A percentile compares a stretch with the other conserved stretches of the same genome.
phyloP scores from a whole-genome alignment of 1,284 basidiomycete genomes.

The Irpex sp. region DNA sequence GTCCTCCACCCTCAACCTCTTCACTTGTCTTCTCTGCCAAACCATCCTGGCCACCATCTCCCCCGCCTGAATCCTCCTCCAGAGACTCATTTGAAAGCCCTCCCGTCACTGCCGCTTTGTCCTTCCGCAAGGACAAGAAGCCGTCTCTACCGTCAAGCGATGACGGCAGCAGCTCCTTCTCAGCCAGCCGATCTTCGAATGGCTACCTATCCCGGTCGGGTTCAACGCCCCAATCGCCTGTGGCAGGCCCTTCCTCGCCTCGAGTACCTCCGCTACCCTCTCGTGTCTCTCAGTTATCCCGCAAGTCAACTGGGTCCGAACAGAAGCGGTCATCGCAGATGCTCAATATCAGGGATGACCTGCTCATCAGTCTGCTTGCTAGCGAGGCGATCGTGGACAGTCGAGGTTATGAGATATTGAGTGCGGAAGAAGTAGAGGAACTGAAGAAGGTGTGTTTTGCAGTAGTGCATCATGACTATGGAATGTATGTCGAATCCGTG shows the following conservation, averaged over 20 bases:
- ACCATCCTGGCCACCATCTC: conserved; percentile 45
- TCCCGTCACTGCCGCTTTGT: conserved; percentile 41
- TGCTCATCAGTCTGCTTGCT: conserved; percentile 79
- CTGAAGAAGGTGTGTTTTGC: conserved; percentile 71
- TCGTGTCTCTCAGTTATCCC: conserved; percentile 25
- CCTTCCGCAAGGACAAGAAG: conserved; percentile 49
- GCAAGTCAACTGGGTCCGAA: conserved; percentile 32
- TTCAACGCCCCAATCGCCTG: conserved; percentile 29
- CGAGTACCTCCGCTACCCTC: conserved; percentile 21
- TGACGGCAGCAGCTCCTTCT: conserved; percentile 22
- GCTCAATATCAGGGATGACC: conserved; percentile 65
- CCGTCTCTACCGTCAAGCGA: conserved; percentile 26
- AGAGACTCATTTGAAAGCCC: conserved; percentile 26
- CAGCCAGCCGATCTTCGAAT: conserved; percentile 25
- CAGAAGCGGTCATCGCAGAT: conserved; percentile 40
- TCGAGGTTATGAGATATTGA: conserved; percentile 68
- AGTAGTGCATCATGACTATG: conserved; percentile 5
- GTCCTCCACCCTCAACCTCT: conserved; percentile 22
- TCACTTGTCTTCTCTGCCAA: conserved; percentile 27
- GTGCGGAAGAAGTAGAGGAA: conserved; percentile 86
- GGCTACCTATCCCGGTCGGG: conserved; percentile 23
- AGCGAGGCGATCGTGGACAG: conserved; percentile 86
- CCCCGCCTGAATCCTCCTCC: conserved; percentile 20
- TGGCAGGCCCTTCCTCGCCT: conserved; percentile 41
- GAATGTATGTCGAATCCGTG: neutral